Percentiles rank a stretch among this genome's conserved stretches.
These are phyloP conservation scores for Abrus pulchellus DNA, from an alignment of 306 rosid genomes.

Conservation along the genomic window DNA sequence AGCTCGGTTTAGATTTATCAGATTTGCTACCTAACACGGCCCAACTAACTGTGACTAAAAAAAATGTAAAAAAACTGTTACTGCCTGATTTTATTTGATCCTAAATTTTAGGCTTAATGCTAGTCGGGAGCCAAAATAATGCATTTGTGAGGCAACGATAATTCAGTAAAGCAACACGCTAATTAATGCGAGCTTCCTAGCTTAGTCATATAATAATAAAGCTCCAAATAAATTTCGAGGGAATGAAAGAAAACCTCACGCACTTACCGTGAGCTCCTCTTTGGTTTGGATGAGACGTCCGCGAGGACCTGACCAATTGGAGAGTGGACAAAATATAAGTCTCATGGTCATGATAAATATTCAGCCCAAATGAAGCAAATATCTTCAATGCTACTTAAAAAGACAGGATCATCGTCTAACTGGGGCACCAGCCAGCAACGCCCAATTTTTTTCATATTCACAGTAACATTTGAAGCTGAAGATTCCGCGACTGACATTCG, in stretches of 20 bases:
- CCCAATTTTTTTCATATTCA: neutral
- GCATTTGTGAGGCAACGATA: neutral
- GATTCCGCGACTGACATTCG: constrained; percentile 21
- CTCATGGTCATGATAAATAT: constrained; percentile 37
- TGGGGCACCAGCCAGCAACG: neutral
- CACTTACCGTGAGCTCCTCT: constrained; percentile 52
- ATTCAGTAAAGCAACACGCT: neutral
- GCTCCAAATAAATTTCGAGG: constrained; percentile 15
- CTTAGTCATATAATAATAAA: constrained; percentile 27
- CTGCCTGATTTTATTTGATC: neutral
- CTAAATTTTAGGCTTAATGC: neutral
- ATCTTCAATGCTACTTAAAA: constrained; percentile 35
- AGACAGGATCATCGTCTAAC: constrained; percentile 10
- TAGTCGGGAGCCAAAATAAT: neutral
- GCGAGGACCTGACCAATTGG: constrained; percentile 53
- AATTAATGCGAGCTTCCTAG: constrained; percentile 10
- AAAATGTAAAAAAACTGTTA: neutral
- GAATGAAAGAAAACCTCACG: constrained; percentile 41
- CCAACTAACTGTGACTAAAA: neutral
- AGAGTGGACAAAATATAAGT: constrained; percentile 53
- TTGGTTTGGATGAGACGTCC: constrained; percentile 46
- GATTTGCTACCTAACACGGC: neutral
- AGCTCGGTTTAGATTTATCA: neutral
- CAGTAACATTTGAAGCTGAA: constrained; percentile 16
- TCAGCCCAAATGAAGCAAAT: constrained; percentile 38